These are phyloP conservation scores for Juncus effusus DNA, from an alignment of 176 grass and related monocot genomes.

Conservation along the genomic window DNA sequence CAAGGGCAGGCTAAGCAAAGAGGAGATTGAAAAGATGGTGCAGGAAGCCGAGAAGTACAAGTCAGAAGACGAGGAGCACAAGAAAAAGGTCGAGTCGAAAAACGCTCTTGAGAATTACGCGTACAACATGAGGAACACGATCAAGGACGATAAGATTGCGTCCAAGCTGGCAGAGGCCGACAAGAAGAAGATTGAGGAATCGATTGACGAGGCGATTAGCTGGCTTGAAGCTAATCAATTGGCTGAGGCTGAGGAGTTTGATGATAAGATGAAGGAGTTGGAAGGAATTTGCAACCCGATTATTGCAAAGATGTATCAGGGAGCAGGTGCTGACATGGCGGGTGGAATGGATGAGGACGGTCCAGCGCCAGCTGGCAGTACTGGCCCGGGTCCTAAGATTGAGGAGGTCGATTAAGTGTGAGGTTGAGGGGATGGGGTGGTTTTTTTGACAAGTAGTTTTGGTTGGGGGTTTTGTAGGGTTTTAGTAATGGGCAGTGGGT, in stretches of 20 bases:
- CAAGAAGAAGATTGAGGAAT: conserved; percentile 84
- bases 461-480: no score
- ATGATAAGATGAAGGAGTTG: conserved; percentile 71
- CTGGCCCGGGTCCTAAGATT: no score
- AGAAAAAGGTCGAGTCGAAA: conserved; percentile 69
- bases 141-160: conserved; percentile 69
- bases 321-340: conserved; percentile 41
- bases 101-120: conserved; percentile 66
- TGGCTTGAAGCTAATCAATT: conserved; percentile 67
- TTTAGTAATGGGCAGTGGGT: no score
- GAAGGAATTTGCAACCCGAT: conserved; percentile 64
- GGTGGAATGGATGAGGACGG: conserved; percentile 45
- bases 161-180: conserved; percentile 42
- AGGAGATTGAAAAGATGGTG: conserved; percentile 81
- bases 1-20: conserved; percentile 72
- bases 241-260: conserved; percentile 58
- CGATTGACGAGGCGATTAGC: conserved; percentile 49
- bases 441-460: no score
- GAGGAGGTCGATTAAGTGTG: no score
- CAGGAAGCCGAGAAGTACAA: conserved; percentile 76
- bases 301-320: conserved; percentile 76
- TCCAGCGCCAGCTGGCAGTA: neutral
- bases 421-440: no score
- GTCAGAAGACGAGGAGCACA: conserved; percentile 63
- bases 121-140: conserved; percentile 82